Base-by-base conservation (phyloP, 441 rosid species). In the Geranium incanum region DNA sequence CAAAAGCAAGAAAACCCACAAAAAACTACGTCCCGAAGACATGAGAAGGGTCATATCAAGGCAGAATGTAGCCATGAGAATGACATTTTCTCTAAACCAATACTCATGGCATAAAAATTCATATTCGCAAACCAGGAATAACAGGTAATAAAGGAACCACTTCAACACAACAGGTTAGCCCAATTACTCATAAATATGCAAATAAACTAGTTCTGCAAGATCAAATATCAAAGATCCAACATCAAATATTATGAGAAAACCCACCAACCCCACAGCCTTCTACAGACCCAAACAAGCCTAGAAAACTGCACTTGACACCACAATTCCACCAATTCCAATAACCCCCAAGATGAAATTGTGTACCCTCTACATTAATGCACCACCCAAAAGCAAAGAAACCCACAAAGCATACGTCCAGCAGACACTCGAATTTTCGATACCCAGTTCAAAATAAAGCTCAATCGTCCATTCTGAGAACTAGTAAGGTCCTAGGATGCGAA, bases 401-500 rank as follows among this genome's bases (percentile, higher is more conserved):
- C 64, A 59, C 28, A 59, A 16, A 59, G 3, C 21, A 59, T 6
- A 59, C 18, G 33, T 16, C 12, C 6, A 28, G 5, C 8, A 59
- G 11, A 12, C n/a, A 13, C 5, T n/a, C 15, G 15, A 50, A 50
- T 55, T 55, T 15, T 45, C 52, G 13, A 13, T 45, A 45, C 52
- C 52, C 52, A 45, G 9, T 8, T 45, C 52, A 3, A 45, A 55
- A n/a, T 0, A 3, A 15, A 62, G 72, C 18, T 45, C n/a, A 71
- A 69, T 69, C 70, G 19, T 18, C 59, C 59, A 50, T 50, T 50
- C 59, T 13, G 3, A n/a, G 59, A 3, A 50, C 11, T 12, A 15
- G 57, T 9, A 15, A 16, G 28, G 18, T 18, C 16, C 63, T 18
- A 18, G 21, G 71, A 36, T 36, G 71, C 23, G 74, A 73, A 71